These are phyloP conservation scores for Sporothrix mexicana DNA, from an alignment of 2,329 filamentous ascomycete species.

Conservation along the genomic window DNA sequence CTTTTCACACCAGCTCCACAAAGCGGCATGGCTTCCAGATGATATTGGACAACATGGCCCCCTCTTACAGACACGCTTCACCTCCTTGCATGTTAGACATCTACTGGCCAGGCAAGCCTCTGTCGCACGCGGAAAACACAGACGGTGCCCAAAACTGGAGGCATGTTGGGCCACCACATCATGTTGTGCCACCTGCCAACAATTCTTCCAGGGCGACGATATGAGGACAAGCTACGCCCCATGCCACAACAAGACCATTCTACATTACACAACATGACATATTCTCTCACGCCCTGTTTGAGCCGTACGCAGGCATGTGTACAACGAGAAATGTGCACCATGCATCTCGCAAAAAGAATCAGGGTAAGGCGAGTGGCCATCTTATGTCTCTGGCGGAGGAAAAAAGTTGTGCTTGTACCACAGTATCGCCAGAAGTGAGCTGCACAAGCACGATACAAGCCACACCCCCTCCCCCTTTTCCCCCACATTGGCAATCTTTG, in stretches of 20 bases:
- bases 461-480: neutral
- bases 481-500: neutral
- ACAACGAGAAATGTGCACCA: neutral
- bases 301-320: neutral
- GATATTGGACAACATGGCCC: neutral
- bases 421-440: neutral
- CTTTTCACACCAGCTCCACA: too few relatives aligned
- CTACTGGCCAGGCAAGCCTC: neutral
- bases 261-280: neutral
- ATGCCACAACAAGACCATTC: neutral
- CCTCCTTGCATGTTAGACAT: neutral
- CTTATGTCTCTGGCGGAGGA: neutral
- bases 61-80: neutral
- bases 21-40: too few relatives aligned
- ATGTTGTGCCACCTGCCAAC: slow-evolving; percentile 23
- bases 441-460: neutral
- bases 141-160: neutral
- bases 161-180: neutral
- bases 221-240: neutral
- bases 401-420: neutral
- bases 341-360: neutral
- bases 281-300: neutral
- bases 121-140: neutral
- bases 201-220: neutral
- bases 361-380: neutral